These are phyloP conservation scores for Diaporthe citrichinensis DNA, from an alignment of 2,329 filamentous ascomycete species.

Conservation along the genomic window DNA sequence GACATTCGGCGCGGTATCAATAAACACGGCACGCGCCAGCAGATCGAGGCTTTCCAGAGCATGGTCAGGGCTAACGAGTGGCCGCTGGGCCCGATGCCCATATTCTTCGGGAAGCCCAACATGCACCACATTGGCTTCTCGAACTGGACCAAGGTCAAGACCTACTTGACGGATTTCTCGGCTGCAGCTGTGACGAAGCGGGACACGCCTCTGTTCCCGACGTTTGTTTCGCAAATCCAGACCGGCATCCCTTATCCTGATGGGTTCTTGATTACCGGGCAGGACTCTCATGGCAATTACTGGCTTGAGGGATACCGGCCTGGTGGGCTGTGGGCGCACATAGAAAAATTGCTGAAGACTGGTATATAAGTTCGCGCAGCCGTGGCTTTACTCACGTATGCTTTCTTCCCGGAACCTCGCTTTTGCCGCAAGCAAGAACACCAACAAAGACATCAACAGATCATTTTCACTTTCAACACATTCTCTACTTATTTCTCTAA, in stretches of 20 bases:
- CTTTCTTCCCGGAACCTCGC: not conserved
- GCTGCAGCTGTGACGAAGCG: constrained; percentile 41
- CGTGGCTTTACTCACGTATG: not conserved
- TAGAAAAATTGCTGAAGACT: constrained; percentile 38
- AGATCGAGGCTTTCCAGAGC: constrained; percentile 53
- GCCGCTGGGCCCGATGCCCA: constrained; percentile 45
- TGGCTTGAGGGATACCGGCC: constrained; percentile 48
- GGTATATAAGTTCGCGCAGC: not conserved
- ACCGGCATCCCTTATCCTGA: constrained; percentile 45
- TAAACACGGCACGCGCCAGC: constrained; percentile 50
- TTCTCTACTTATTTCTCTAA: not conserved
- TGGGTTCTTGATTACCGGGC: constrained; percentile 49
- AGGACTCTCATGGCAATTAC: constrained; percentile 49
- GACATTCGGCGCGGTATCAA: constrained; percentile 49
- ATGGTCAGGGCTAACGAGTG: constrained; percentile 45
- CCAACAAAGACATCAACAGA: too few species aligned
- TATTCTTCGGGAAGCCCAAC: constrained; percentile 48
- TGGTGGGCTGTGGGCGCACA: constrained; percentile 46
- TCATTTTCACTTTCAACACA: too few species aligned
- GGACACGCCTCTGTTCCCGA: constrained; percentile 34
- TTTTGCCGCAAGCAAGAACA: not conserved
- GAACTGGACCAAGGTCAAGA: constrained; percentile 51
- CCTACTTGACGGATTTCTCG: constrained; percentile 49
- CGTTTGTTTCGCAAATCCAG: constrained; percentile 48
- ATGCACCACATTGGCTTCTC: constrained; percentile 52